phyloP scores from a whole-genome alignment of 208 protist genomes.

The Leishmania gerbilli region DNA sequence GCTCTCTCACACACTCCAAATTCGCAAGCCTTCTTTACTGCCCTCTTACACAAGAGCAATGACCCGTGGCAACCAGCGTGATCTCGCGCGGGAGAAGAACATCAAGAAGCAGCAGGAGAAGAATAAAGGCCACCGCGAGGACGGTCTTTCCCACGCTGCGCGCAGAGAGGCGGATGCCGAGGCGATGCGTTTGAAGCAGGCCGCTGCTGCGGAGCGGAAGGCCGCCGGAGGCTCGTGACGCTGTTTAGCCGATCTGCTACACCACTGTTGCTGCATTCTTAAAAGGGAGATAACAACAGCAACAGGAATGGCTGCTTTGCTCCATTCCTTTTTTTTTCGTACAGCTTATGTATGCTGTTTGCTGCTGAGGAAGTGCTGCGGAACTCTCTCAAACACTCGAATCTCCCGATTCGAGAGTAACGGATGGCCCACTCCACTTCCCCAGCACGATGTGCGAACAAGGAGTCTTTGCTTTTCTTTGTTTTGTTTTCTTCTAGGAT shows the following conservation, averaged over 20 bases:
- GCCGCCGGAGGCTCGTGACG: conserved; percentile 22
- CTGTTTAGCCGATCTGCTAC: not conserved
- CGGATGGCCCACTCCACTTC: not conserved
- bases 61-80: conserved; percentile 90
- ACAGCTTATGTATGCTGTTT: not conserved
- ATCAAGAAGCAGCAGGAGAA: conserved; percentile 82
- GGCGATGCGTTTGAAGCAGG: conserved; percentile 88
- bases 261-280: not conserved
- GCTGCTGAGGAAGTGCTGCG: not conserved
- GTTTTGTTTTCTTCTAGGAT: not conserved
- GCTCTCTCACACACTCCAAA: not conserved
- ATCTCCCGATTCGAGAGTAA: not conserved
- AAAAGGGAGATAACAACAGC: not conserved
- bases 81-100: conserved; percentile 89
- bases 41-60: conserved; percentile 33
- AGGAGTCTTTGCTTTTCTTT: not conserved
- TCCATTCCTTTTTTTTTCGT: not conserved
- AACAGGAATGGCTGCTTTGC: not conserved
- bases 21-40: conserved; percentile 5
- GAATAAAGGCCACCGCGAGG: conserved; percentile 67
- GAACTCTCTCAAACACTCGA: not conserved
- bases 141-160: conserved; percentile 64
- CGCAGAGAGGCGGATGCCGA: conserved; percentile 88
- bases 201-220: conserved; percentile 52
- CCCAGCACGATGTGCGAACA: not conserved